phyloP scores from a whole-genome alignment of 2,329 filamentous ascomycete species.

The Sporothrix dimorphospora region DNA sequence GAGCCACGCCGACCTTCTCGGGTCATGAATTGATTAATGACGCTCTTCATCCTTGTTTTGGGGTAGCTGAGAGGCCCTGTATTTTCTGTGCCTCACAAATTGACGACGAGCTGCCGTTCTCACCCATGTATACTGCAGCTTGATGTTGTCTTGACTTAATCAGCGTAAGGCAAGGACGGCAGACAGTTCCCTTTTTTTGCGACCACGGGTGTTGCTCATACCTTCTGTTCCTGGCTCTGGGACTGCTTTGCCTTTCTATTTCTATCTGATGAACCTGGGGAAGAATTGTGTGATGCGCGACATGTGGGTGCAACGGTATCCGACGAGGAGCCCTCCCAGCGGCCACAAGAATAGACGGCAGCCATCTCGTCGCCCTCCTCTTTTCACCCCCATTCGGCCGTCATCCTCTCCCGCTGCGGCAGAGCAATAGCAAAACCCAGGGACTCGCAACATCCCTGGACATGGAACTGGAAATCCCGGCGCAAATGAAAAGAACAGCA shows the following conservation, averaged over 20 bases:
- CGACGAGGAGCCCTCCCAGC: neutral
- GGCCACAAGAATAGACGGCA: neutral
- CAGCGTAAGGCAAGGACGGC: neutral
- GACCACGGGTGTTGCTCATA: conserved; percentile 1
- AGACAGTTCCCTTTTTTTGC: neutral
- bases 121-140: neutral
- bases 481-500: too few relatives aligned
- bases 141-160: neutral
- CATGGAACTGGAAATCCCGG: neutral
- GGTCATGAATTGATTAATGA: neutral
- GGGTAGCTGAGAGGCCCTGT: neutral
- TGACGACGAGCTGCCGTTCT: neutral
- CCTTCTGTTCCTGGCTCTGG: conserved; percentile 20
- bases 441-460: neutral
- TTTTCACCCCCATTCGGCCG: neutral
- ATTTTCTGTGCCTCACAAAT: neutral
- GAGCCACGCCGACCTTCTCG: neutral
- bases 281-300: neutral
- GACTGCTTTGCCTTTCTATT: neutral
- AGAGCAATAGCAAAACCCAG: neutral
- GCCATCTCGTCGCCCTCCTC: neutral
- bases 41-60: neutral
- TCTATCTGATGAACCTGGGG: neutral
- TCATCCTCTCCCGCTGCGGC: neutral
- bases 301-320: neutral